Evolutionary conservation across 768 basidiomycete species (phyloP), one percentile per base, ranked within the genome.

Genomic region (Boletus coccyginus): DNA sequence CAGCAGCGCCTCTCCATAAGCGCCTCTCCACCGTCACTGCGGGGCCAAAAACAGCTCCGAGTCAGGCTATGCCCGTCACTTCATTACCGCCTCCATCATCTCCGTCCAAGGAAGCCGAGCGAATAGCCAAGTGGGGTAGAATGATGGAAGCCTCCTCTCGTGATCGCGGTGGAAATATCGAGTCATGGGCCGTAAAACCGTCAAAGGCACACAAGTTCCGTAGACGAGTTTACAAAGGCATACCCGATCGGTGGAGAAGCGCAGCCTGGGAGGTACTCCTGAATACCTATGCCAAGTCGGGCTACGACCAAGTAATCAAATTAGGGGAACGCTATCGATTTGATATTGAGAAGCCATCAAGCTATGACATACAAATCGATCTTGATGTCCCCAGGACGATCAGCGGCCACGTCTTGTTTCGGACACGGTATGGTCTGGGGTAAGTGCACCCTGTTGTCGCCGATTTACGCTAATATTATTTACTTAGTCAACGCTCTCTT

Each of bases 351-450:
- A 83, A 82, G 56, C 89, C 94, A 17, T 96, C 93, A 40, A 81
- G 76, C 10, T 95, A 93, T 68, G 97, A 99, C 70, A 85, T 98
- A 33, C 97, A 98, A 76, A 98, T 98, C 62, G 97, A 99, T 74
- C 78, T 99, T 61, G 97, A 99, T 66, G 95, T 98, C 2, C 97
- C 97, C 3, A 76, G 97, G 66, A 98, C 97, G 13, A 97, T 98
- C 61, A 90, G 86, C 57, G 94, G 94, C 0, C 94, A 98, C 74
- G 82, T 97, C 56, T 81, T 95, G 78, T 99, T 98, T 67, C 84
- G 87, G 62, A 99, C 97, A 47, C 81, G 97, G 61, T 99, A 99
- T 72, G 97, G 97, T 48, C 84, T 88, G 57, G 97, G 95, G 92
- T 93, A 70, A 67, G 90, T 78, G n/a, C 27, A 17, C 5, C 16